Evolutionary conservation across 495 filamentous ascomycete genomes (phyloP).

Genomic region (Chaetomium cochliodes): DNA sequence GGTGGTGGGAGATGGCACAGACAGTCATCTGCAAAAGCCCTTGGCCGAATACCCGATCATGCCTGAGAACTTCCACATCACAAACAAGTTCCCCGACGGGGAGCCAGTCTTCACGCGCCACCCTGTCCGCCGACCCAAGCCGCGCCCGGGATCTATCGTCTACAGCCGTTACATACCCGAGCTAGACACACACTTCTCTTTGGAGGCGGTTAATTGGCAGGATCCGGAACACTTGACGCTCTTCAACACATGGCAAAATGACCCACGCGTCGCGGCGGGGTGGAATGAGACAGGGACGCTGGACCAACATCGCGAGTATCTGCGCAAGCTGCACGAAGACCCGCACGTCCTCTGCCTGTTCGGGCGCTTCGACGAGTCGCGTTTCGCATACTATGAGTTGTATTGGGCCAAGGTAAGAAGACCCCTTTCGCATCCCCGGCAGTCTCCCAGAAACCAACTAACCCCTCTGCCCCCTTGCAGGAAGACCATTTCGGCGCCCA

Average conservation of each 20-base stretch:
- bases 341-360: conserved; percentile 60
- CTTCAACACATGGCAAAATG: conserved; percentile 66
- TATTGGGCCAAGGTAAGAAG: conserved; percentile 63
- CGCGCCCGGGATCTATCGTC: conserved; percentile 55
- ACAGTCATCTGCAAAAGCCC: conserved; percentile 44
- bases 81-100: conserved; percentile 38
- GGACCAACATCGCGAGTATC: conserved; percentile 61
- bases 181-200: conserved; percentile 59
- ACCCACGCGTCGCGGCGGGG: conserved; percentile 61
- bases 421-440: background rate
- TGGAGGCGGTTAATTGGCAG: conserved; percentile 57
- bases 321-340: conserved; percentile 58
- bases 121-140: conserved; percentile 59
- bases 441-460: conserved; percentile 1
- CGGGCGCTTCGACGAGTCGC: conserved; percentile 56
- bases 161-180: conserved; percentile 66
- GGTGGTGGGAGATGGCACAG: conserved; percentile 37
- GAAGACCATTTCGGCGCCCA: conserved; percentile 64
- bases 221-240: conserved; percentile 54
- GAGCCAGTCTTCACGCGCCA: conserved; percentile 46
- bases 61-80: conserved; percentile 55
- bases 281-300: conserved; percentile 66
- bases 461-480: conserved; percentile 32
- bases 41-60: conserved; percentile 49
- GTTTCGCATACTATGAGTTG: conserved; percentile 63